phyloP scores from a whole-genome alignment of 2,329 filamentous ascomycete genomes.

The Paramyrothecium roridum region DNA sequence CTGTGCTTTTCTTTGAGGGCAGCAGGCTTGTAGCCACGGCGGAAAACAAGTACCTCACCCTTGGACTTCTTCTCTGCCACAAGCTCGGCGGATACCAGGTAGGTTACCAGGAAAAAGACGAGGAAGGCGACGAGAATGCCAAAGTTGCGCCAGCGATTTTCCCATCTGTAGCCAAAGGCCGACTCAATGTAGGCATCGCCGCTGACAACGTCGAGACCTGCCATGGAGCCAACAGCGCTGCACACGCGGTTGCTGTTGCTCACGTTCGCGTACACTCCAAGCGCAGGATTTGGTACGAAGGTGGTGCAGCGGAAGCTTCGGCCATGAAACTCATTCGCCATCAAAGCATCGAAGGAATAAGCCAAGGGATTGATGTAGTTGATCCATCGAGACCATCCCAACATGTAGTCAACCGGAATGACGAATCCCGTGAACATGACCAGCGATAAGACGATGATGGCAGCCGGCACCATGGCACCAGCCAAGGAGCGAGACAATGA shows the following conservation, averaged over 20 bases:
- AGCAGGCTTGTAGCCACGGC: not conserved
- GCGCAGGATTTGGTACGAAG: not conserved
- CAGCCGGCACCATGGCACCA: conserved; percentile 34
- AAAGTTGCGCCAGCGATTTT: conserved; percentile 14
- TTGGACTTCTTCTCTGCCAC: not conserved
- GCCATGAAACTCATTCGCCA: not conserved
- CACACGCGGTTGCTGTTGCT: not conserved
- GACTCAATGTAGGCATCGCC: conserved; percentile 1
- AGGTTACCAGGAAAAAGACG: conserved; percentile 6
- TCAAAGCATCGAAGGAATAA: conserved; percentile 48
- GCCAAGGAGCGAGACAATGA: conserved; percentile 47
- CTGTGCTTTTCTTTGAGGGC: not conserved
- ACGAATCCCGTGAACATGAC: conserved; percentile 44
- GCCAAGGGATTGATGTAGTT: conserved; percentile 61
- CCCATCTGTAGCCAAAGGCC: not conserved
- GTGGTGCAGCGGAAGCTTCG: conserved; percentile 18
- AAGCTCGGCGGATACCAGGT: not conserved
- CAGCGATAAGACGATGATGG: conserved; percentile 25
- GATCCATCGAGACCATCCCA: conserved; percentile 65
- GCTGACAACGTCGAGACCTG: not conserved
- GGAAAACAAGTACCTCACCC: not conserved
- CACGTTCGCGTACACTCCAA: not conserved
- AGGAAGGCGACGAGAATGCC: conserved; percentile 10
- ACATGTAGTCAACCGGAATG: conserved; percentile 43
- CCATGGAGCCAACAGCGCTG: not conserved